Evolutionary conservation across 2,329 filamentous ascomycete species (phyloP), one percentile per base, ranked within the genome.

Genomic region (Microdochium nivale): DNA sequence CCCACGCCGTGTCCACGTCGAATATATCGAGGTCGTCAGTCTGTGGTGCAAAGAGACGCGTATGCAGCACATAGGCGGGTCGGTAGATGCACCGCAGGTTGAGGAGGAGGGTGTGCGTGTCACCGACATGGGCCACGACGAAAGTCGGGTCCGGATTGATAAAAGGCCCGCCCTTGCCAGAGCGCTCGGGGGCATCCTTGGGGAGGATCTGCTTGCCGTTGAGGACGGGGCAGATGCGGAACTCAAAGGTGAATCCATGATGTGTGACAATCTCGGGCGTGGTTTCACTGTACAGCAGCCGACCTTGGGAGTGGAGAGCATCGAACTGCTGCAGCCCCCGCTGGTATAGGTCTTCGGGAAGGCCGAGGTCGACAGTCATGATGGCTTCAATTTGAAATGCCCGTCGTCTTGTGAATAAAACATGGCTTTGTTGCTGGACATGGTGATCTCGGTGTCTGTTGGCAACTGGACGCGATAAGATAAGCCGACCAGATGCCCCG

Each of bases 51-150:
- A 69, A 72, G 1, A 66, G 59, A 7, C 60, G 62, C 7, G 71
- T 72, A 47, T 68, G 67, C 25, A 71, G 60, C 3, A 71, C 64
- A 43, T 69, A 63, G 52, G 67, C 62, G 3, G 67, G 67, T 11
- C 67, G 58, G 11, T 65, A 53, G 32, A 67, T 62, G 49, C 62
- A 65, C 54, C 66, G 68, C 54, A 68, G 69, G 58, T 67, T 69
- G 16, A 69, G 58, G 25, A 66, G 63, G 9, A 70, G 56, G 14
- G 61, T 64, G 49, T 70, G 66, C 21, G 58, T 55, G 3, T 56
- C 51, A 4, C 64, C 63, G 2, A 64, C 55, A 2, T 55, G 46
- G 1, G 57, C 57, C 3, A 68, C 60, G 2, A 64, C 58, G 53
- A 67, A 65, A 40, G 59, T 56, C 16, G 63, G 62, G 49, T 65